phyloP scores from a whole-genome alignment of 2,329 filamentous ascomycete genomes.

The Xylaria sp. region DNA sequence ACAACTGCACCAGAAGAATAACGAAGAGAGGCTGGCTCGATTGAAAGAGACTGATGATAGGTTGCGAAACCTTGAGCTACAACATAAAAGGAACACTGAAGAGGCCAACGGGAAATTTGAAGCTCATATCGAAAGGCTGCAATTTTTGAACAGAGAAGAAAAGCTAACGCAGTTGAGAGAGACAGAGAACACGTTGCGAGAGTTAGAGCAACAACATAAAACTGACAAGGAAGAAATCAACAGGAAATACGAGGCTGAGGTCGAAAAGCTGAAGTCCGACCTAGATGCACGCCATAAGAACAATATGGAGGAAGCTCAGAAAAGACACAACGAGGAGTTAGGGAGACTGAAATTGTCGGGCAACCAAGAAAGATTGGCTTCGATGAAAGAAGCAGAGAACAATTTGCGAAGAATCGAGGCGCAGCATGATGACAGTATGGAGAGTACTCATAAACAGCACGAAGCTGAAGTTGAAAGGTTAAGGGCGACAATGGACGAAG shows the following conservation, averaged over 20 bases:
- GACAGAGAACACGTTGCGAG: not conserved
- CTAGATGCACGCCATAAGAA: not conserved
- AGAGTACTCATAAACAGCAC: too few relatives aligned
- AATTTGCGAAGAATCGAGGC: too few relatives aligned
- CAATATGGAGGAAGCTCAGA: not conserved
- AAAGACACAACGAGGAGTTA: not conserved
- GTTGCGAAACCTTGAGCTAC: not conserved
- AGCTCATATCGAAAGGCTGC: not conserved
- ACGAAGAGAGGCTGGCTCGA: not conserved
- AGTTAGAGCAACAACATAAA: not conserved
- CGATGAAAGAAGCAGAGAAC: too few relatives aligned
- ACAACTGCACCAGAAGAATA: not conserved
- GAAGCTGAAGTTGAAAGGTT: not conserved
- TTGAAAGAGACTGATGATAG: not conserved
- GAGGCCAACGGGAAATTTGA: not conserved
- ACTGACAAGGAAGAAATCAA: too few relatives aligned
- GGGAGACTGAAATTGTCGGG: not conserved
- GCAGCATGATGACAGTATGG: too few relatives aligned
- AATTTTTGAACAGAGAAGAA: not conserved
- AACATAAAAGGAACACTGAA: not conserved
- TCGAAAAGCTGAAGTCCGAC: too few relatives aligned
- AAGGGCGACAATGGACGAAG: not conserved
- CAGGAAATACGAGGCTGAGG: too few relatives aligned
- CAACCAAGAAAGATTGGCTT: not conserved
- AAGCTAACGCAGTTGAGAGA: not conserved